These are phyloP conservation scores for Tympanopsis confertula DNA, from an alignment of 2,329 filamentous ascomycete species.

Conservation along the genomic window DNA sequence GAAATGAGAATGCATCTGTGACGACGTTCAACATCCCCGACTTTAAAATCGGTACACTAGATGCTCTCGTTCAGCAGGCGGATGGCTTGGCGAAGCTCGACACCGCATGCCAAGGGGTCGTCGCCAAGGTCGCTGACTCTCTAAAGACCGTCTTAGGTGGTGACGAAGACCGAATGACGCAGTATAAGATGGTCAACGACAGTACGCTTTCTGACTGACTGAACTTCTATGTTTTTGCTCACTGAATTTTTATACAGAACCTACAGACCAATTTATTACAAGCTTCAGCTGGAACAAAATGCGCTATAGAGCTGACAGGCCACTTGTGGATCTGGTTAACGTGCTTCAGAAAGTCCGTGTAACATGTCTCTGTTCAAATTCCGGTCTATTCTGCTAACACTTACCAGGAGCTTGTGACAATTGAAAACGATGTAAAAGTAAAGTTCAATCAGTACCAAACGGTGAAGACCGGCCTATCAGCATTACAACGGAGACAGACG, in stretches of 20 bases:
- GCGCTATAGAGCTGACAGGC: slow-evolving; percentile 87
- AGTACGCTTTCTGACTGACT: slow-evolving; percentile 36
- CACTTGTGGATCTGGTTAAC: slow-evolving; percentile 76
- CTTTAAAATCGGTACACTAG: slow-evolving; percentile 95
- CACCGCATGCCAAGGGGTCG: slow-evolving; percentile 65
- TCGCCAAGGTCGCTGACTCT: slow-evolving; percentile 79
- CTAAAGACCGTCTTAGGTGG: slow-evolving; percentile 72
- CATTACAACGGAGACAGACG: slow-evolving; percentile 80
- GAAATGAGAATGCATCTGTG: slow-evolving; percentile 64
- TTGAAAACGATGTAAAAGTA: slow-evolving; percentile 89
- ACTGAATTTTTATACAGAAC: slow-evolving; percentile 45
- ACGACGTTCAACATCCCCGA: slow-evolving; percentile 73
- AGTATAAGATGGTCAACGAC: slow-evolving; percentile 89
- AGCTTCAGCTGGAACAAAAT: slow-evolving; percentile 95
- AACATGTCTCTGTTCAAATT: background rate
- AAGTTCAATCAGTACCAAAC: slow-evolving; percentile 93
- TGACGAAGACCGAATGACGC: slow-evolving; percentile 68
- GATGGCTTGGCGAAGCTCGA: slow-evolving; percentile 90
- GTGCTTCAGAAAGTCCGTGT: slow-evolving; percentile 67
- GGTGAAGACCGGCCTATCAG: slow-evolving; percentile 72
- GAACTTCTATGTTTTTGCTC: slow-evolving; percentile 9
- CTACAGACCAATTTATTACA: slow-evolving; percentile 85
- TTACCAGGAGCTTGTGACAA: slow-evolving; percentile 68
- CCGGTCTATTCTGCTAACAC: background rate
- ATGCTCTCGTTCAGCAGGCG: slow-evolving; percentile 88